These are phyloP conservation scores for Thalassiosira mediterranea DNA, from an alignment of 352 stramenopile species.

Conservation along the genomic window DNA sequence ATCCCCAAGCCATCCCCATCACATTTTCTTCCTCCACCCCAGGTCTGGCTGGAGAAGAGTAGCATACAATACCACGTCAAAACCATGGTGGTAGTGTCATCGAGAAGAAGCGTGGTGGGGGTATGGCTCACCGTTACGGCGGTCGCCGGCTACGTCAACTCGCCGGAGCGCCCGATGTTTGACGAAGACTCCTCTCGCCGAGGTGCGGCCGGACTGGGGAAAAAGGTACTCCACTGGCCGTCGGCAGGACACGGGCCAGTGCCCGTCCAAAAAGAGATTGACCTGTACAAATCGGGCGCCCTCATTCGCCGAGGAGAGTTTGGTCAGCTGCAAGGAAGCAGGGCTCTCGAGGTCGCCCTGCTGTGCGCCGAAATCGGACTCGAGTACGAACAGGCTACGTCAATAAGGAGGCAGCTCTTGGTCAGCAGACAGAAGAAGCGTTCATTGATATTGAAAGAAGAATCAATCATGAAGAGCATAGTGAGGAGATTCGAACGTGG, in stretches of 20 bases:
- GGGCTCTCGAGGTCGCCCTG: conserved; percentile 24
- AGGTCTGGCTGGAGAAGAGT: too few species aligned
- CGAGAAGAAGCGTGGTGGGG: too few species aligned
- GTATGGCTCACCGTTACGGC: too few species aligned
- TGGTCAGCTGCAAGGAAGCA: conserved; percentile 10
- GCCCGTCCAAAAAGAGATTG: conserved; percentile 17
- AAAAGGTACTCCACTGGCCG: too few species aligned
- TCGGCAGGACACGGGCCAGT: conserved; percentile 1
- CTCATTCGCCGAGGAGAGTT: conserved; percentile 31
- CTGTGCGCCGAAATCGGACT: conserved; percentile 25
- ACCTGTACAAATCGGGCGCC: conserved; percentile 2
- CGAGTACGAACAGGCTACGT: conserved; percentile 19
- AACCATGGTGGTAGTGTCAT: too few species aligned
- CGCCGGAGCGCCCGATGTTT: too few species aligned
- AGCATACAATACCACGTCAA: too few species aligned
- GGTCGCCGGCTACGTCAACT: too few species aligned
- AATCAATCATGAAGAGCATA: conserved; percentile 16
- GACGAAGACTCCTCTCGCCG: too few species aligned
- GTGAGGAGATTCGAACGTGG: conserved; percentile 11
- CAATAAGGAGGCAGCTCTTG: conserved; percentile 34
- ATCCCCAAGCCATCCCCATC: too few species aligned
- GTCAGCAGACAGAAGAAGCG: conserved; percentile 15
- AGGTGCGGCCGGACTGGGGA: too few species aligned
- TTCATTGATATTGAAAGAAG: conserved; percentile 21
- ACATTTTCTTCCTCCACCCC: too few species aligned